A percentile compares a stretch with the other conserved stretches of the same genome.
phyloP scores from a whole-genome alignment of 1,284 basidiomycete genomes.

The Ganoderma leucocontextum region DNA sequence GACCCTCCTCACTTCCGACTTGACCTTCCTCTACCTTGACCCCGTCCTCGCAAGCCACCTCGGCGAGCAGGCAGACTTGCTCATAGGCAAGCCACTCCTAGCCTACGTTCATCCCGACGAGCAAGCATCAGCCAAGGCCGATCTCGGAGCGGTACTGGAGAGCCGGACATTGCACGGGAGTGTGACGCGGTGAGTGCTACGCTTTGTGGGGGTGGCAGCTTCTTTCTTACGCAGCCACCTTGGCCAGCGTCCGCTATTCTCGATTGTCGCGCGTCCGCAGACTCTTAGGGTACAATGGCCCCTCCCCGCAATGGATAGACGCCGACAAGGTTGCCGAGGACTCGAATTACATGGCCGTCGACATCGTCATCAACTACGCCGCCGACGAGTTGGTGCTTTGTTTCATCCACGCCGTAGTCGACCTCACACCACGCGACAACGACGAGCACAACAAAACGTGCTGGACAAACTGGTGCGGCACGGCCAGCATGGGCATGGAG shows the following conservation, averaged over 20 bases:
- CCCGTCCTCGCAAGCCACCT: conserved; percentile 85
- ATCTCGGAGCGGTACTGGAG: conserved; percentile 82
- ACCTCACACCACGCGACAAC: conserved; percentile 84
- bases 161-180: conserved; percentile 89
- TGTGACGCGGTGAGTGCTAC: conserved; percentile 78
- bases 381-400: conserved; percentile 91
- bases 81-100: conserved; percentile 83
- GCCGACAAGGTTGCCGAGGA: conserved; percentile 78
- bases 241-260: conserved; percentile 74
- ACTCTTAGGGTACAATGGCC: conserved; percentile 67
- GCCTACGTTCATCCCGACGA: conserved; percentile 93
- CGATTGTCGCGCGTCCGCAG: conserved; percentile 76
- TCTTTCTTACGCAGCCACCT: conserved; percentile 14
- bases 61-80: conserved; percentile 68
- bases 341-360: conserved; percentile 86
- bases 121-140: conserved; percentile 76
- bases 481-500: conserved; percentile 62
- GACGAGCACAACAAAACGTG: conserved; percentile 78
- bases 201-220: conserved; percentile 6
- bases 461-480: conserved; percentile 97
- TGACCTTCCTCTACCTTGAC: conserved; percentile 90
- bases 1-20: conserved; percentile 74
- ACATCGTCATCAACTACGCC: conserved; percentile 95
- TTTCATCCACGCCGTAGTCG: conserved; percentile 92
- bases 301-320: conserved; percentile 62